phyloP scores from a whole-genome alignment of 1,284 basidiomycete species.

The Rhodotorula sp. region DNA sequence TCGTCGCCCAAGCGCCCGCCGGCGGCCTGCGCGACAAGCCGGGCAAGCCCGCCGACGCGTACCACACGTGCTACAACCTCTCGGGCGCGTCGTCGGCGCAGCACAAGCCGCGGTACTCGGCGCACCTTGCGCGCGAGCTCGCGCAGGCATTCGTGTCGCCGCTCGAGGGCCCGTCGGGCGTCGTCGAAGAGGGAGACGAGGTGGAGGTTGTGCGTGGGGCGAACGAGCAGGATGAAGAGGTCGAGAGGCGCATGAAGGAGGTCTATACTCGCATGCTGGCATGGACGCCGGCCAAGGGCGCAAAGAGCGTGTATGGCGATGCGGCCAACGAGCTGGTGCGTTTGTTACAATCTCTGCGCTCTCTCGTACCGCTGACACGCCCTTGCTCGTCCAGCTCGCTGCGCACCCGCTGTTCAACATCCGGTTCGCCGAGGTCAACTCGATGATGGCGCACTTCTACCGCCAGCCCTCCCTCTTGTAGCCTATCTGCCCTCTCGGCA shows the following conservation, averaged over 20 bases:
- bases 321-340: conserved; percentile 31
- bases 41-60: conserved; percentile 84
- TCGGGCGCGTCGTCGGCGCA: conserved; percentile 85
- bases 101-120: conserved; percentile 65
- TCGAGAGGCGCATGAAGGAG: conserved; percentile 27
- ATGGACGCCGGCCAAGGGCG: background rate
- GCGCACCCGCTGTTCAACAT: conserved; percentile 43
- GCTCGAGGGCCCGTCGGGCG: conserved; percentile 44
- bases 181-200: conserved; percentile 41
- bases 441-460: conserved; percentile 37
- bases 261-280: conserved; percentile 22
- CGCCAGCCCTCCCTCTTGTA: conserved; percentile 9
- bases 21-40: conserved; percentile 95
- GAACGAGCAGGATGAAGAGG: conserved; percentile 18
- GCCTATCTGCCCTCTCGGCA: background rate
- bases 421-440: background rate
- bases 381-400: conserved; percentile 13
- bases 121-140: conserved; percentile 55
- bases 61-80: conserved; percentile 89
- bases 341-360: background rate
- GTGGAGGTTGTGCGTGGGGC: conserved; percentile 9
- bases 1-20: conserved; percentile 76
- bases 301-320: conserved; percentile 16
- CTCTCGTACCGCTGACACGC: background rate
- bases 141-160: conserved; percentile 52